A percentile compares a stretch with the other conserved stretches of the same genome.
Evolutionary conservation across 805 yeast species (phyloP).

Genomic region (Alloascoidea hylecoeti): DNA sequence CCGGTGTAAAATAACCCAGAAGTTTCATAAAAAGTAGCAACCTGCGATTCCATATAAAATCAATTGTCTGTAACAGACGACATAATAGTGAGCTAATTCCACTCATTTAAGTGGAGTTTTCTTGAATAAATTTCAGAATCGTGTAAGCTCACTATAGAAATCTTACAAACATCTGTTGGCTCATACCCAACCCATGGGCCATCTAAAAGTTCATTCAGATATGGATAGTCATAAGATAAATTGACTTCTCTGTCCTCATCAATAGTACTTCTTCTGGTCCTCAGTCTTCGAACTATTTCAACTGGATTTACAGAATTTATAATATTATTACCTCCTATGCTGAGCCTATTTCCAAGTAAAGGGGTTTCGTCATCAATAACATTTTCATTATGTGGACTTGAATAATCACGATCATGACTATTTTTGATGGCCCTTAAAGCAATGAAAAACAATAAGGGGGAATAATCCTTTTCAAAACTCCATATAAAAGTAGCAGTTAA

Average conservation of each 20-base stretch:
- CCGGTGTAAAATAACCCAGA: too few species aligned
- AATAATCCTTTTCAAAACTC: conserved; percentile 38
- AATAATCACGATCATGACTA: background rate
- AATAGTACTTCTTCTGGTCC: conserved; percentile 24
- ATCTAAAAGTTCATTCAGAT: conserved; percentile 41
- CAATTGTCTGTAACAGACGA: too few species aligned
- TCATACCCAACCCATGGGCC: conserved; percentile 52
- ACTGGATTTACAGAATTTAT: background rate
- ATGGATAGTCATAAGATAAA: conserved; percentile 56
- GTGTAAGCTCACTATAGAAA: background rate
- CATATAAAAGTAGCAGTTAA: conserved; percentile 29
- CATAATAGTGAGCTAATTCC: too few species aligned
- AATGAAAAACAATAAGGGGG: conserved; percentile 38
- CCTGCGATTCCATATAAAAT: too few species aligned
- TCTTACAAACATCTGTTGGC: conserved; percentile 13
- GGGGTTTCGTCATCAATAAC: conserved; percentile 2
- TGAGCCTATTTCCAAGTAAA: background rate
- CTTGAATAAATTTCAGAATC: background rate
- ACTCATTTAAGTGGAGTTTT: background rate
- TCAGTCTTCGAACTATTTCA: background rate
- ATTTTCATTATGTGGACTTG: background rate
- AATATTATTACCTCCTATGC: conserved; percentile 5
- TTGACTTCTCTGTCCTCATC: conserved; percentile 49
- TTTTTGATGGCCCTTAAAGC: conserved; percentile 42
- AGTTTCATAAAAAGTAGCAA: too few species aligned